Base-by-base conservation (phyloP, 2,329 filamentous ascomycete genomes). In the Cladosporium halotolerans region DNA sequence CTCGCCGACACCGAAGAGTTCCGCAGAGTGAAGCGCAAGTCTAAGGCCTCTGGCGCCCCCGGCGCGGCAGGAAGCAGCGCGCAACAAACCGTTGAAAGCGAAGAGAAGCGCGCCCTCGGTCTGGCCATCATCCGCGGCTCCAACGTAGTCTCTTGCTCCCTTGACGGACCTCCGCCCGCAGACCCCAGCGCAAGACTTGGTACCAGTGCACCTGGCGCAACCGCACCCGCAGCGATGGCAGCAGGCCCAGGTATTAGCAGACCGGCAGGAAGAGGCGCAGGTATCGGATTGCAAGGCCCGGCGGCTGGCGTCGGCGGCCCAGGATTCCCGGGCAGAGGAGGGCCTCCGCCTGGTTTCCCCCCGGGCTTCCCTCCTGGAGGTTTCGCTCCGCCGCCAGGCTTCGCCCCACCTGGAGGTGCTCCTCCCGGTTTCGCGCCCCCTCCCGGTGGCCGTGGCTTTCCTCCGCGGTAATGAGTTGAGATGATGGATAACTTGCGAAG, bases 1-100 rank as follows among this genome's bases (percentile, higher is more conserved):
- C 87, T 99, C 58, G 93, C 92, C 73, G 93, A 99, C 69, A 97
- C 93, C 62, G 93, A 99, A 81, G 92, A 97, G 73, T 96, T 96
- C 73, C 88, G 91, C 70, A 87, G 87, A 69, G 85, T 92, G 58
- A 95, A 93, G 78, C 83, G 88, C 73, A 92, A 87, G 77, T 82
- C 85, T 64, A 79, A 82, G 63, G 95, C 93, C 76, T 76, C 81
- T 50, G 82, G 80, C 47, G 83, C 86, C 41, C 82, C 84, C 53
- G 79, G 82, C 61, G 76, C 81, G 48, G 71, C 80, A 46, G 76
- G 79, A 58, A 81, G 87, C 67, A 70, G 73, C 51, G 56, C 55
- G 44, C 55, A 55, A 31, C 61, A 64, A 53, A 81, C 86, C 45
- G 80, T 95, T 63, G 90, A 96, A 75, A 84, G 86, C 11, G 92